Conservation (phyloP, 805 yeast genomes). For the Saturnispora galanensis region DNA sequence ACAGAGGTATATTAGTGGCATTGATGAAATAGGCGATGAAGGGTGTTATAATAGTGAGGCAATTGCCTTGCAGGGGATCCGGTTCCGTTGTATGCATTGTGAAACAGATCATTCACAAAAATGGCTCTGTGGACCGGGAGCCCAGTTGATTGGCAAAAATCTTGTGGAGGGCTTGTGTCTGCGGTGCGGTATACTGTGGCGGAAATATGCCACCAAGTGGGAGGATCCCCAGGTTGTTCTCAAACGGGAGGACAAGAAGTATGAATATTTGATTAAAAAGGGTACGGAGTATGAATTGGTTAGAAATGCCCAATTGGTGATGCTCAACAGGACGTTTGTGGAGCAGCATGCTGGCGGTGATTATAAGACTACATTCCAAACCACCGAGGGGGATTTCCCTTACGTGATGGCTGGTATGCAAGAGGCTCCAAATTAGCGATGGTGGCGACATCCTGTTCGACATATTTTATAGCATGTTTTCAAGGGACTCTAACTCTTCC, state of each 20-base stretch:
- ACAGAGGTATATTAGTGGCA: slow-evolving; percentile 32
- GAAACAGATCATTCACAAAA: slow-evolving; percentile 40
- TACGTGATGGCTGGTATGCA: slow-evolving; percentile 3
- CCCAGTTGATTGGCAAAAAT: slow-evolving; percentile 28
- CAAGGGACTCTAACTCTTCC: slow-evolving; percentile 6
- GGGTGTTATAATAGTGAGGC: slow-evolving; percentile 56
- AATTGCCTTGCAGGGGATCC: slow-evolving; percentile 28
- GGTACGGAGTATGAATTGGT: slow-evolving; percentile 58
- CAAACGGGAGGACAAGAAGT: slow-evolving; percentile 33
- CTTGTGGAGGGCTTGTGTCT: slow-evolving; percentile 58
- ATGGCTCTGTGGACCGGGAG: slow-evolving; percentile 71
- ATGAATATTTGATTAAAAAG: slow-evolving; percentile 31
- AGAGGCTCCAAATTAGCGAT: slow-evolving; percentile 1
- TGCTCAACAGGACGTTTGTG: slow-evolving; percentile 37
- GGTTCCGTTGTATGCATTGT: slow-evolving; percentile 67
- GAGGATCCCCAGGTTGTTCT: slow-evolving; percentile 63
- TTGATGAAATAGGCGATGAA: slow-evolving; percentile 51
- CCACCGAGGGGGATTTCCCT: slow-evolving; percentile 10
- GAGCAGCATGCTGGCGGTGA: slow-evolving; percentile 6
- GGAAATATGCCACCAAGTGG: slow-evolving; percentile 84
- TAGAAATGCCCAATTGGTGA: slow-evolving; percentile 48
- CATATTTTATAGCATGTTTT: neutral
- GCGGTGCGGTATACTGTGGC: slow-evolving; percentile 86
- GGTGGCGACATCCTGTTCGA: no score
- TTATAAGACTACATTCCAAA: slow-evolving; percentile 8